phyloP scores from a whole-genome alignment of 202 grass and related monocot species.

The Brachypodium distachyon region DNA sequence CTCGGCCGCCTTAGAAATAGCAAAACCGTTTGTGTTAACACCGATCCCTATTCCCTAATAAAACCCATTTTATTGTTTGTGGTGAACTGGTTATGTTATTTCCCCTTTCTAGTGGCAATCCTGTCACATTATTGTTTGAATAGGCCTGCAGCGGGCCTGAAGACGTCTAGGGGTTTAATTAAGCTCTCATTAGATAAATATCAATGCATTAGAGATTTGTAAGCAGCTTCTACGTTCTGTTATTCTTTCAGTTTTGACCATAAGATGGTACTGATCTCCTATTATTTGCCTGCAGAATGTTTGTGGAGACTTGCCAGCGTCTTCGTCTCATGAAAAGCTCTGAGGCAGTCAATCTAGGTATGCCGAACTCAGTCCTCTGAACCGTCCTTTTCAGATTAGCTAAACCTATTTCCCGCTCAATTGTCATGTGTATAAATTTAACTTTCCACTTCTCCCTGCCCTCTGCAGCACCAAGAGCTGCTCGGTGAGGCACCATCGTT shows the following conservation, averaged over 20 bases:
- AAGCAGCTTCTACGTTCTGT: too few species aligned
- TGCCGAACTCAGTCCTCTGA: neutral
- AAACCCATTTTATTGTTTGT: neutral
- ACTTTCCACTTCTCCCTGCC: neutral
- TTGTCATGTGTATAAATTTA: neutral
- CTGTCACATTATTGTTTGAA: neutral
- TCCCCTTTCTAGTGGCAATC: neutral
- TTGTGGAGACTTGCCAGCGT: constrained; percentile 71
- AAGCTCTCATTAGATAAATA: neutral
- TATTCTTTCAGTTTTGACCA: neutral
- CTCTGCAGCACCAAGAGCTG: constrained; percentile 56
- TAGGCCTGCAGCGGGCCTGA: constrained; percentile 5
- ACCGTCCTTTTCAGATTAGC: neutral
- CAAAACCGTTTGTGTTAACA: neutral
- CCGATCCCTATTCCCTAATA: neutral
- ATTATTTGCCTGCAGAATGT: constrained; percentile 55
- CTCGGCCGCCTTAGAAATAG: too few species aligned
- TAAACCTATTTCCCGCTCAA: neutral
- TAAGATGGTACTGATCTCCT: constrained; percentile 4
- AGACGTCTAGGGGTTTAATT: neutral
- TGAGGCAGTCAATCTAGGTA: constrained; percentile 66
- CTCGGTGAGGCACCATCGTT: constrained; percentile 9
- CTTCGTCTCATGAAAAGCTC: constrained; percentile 87
- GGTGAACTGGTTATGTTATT: neutral
- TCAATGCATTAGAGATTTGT: neutral